Conservation (phyloP, 495 filamentous ascomycete species). For the Penicillium coffeae region DNA sequence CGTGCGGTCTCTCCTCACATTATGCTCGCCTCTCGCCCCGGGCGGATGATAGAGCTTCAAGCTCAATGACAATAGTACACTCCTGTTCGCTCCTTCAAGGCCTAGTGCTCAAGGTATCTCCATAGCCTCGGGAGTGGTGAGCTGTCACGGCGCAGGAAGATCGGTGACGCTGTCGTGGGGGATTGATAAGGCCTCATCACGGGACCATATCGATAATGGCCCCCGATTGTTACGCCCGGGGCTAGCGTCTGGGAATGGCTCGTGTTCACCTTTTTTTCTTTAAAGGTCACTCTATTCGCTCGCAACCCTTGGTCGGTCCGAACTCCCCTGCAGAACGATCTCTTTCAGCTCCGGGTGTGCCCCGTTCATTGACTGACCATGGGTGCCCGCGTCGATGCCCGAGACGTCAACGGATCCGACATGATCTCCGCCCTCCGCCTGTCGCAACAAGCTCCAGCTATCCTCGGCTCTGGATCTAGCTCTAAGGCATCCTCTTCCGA, state of each 20-base stretch:
- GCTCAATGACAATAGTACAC: neutral
- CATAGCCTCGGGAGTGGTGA: neutral
- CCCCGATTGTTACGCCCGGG: neutral
- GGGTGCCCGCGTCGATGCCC: conserved; percentile 9
- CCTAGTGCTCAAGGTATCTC: neutral
- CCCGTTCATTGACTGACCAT: conserved; percentile 7
- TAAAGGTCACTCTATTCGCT: neutral
- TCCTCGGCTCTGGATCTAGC: conserved; percentile 54
- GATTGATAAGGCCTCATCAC: conserved; percentile 6
- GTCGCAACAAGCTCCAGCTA: conserved; percentile 71
- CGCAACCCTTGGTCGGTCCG: neutral
- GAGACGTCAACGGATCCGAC: conserved; percentile 30
- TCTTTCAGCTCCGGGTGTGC: neutral
- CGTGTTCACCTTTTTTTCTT: neutral
- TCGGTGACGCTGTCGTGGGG: neutral
- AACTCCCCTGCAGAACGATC: neutral
- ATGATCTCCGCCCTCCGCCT: conserved; percentile 57
- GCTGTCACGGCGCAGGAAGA: neutral
- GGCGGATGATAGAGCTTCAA: neutral
- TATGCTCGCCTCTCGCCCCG: neutral
- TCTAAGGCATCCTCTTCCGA: conserved; percentile 46
- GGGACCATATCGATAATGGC: conserved; percentile 1
- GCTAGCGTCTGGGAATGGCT: neutral
- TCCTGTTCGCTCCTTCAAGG: neutral
- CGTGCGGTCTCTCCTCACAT: conserved; percentile 2